Evolutionary conservation across 441 rosid species (phyloP).

Genomic region (Gossypium schwendimanii): DNA sequence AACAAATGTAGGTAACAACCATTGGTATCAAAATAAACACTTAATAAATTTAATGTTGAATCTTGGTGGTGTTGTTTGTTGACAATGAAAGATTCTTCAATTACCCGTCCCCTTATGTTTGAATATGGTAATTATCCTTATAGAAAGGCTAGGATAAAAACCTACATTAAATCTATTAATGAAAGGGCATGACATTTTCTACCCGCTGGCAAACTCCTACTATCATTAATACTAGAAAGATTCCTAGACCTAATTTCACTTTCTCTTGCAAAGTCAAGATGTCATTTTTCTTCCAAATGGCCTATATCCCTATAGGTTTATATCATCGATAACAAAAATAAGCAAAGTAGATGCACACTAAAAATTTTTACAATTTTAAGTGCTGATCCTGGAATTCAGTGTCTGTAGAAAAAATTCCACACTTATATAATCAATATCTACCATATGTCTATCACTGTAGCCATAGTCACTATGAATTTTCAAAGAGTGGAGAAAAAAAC

Average conservation of each 20-base stretch:
- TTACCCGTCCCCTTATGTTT: too few species aligned
- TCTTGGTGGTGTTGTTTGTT: too few species aligned
- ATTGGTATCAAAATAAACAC: too few species aligned
- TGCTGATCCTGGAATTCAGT: background rate
- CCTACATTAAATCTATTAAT: too few species aligned
- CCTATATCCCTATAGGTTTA: conserved; percentile 63
- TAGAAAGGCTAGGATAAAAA: too few species aligned
- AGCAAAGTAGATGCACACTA: background rate
- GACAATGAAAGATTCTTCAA: too few species aligned
- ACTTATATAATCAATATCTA: background rate
- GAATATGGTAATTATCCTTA: too few species aligned
- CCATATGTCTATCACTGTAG: background rate
- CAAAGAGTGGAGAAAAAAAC: background rate
- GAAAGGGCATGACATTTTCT: too few species aligned
- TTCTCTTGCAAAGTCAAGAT: conserved; percentile 97
- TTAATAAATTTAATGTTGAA: too few species aligned
- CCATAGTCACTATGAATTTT: background rate
- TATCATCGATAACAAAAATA: background rate
- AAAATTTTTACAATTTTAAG: background rate
- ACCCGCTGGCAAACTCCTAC: too few species aligned
- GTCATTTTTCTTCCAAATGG: conserved; percentile 77
- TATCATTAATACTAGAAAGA: too few species aligned
- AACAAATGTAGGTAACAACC: too few species aligned
- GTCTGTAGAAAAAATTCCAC: background rate
- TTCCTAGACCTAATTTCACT: conserved; percentile 33